Evolutionary conservation across 2,329 filamentous ascomycete genomes (phyloP).

Genomic region (Aspergillaceae sp.): DNA sequence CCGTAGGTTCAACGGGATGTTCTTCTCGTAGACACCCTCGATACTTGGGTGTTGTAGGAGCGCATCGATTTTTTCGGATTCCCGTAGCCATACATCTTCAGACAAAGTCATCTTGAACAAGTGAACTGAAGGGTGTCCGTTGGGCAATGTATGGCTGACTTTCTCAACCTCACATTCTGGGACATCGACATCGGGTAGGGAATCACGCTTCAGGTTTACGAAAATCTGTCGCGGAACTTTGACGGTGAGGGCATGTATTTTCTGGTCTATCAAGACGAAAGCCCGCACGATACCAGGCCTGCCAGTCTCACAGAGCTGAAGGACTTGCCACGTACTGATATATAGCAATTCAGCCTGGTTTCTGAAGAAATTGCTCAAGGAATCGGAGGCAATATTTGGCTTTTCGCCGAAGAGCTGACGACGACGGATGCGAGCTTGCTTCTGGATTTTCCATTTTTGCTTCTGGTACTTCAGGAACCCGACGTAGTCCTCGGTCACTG

Average conservation of each 20-base stretch:
- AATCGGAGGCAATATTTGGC: slow-evolving; percentile 51
- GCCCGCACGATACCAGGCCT: slow-evolving; percentile 78
- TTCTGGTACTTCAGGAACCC: slow-evolving; percentile 93
- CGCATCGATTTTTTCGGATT: slow-evolving; percentile 70
- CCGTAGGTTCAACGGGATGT: slow-evolving; percentile 76
- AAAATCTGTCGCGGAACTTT: slow-evolving; percentile 84
- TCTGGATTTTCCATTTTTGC: slow-evolving; percentile 97
- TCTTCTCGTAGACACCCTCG: slow-evolving; percentile 93
- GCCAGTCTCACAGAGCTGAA: slow-evolving; percentile 77
- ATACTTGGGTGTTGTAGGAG: slow-evolving; percentile 90
- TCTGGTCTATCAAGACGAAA: slow-evolving; percentile 86
- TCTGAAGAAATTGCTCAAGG: slow-evolving; percentile 66
- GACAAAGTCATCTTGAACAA: slow-evolving; percentile 88
- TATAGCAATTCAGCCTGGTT: slow-evolving; percentile 87
- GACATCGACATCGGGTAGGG: slow-evolving; percentile 81
- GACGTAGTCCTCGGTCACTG: slow-evolving; percentile 74
- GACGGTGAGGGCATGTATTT: slow-evolving; percentile 79
- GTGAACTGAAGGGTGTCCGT: slow-evolving; percentile 87
- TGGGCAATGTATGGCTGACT: slow-evolving; percentile 85
- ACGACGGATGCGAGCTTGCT: slow-evolving; percentile 73
- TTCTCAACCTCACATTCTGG: slow-evolving; percentile 83
- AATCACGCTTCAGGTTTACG: slow-evolving; percentile 79
- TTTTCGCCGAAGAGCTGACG: slow-evolving; percentile 90
- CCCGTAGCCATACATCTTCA: slow-evolving; percentile 77
- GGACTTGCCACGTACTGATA: slow-evolving; percentile 87